Evolutionary conservation across 257 asterid genomes (phyloP), one percentile per base, ranked within the genome.

Genomic region (Solanum lycopersicoides): DNA sequence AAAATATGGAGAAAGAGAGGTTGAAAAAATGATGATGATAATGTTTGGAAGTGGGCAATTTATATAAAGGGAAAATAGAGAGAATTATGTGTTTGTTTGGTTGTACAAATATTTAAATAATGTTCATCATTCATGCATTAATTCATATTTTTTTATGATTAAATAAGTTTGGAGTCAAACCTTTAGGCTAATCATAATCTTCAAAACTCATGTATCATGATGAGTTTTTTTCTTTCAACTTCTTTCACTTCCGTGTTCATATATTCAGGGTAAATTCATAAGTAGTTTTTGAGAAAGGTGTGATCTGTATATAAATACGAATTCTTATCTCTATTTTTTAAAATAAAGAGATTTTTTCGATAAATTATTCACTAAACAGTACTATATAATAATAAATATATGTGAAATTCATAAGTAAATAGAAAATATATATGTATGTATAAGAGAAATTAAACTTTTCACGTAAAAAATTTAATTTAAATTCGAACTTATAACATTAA

Each of bases 11-110:
- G 35, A 37, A 60, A 28, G 25, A 25, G 20, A 71, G 25, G 39
- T 15, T 23, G 69, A 47, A 65, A 71, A 45, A 11, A 75, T 66
- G 72, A 65, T 66, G 71, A 72, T 72, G 88, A 86, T 72, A 28
- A 41, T 86, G 88, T 72, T 85, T 44, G 87, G 74, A 69, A 42
- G 87, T 42, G 87, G 82, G 23, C 12, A 85, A 77, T 77, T 6
- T 77, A 77, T 77, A 45, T 66, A 87, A 92, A 94, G 94, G 91
- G 88, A 25, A 89, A 86, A 60, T 88, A 23, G 71, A 91, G 93
- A 91, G 88, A 86, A 93, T 15, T 91, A 91, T 90, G 90, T 44
- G 69, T 68, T 68, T 87, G 76, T 88, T 82, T 89, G 90, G 41
- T 5, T 45, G 66, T 47, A 28, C 7, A 47, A 73, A 32, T 10